Conservation (phyloP, 805 yeast genomes). For the Tetrapisispora namnaoensis region DNA sequence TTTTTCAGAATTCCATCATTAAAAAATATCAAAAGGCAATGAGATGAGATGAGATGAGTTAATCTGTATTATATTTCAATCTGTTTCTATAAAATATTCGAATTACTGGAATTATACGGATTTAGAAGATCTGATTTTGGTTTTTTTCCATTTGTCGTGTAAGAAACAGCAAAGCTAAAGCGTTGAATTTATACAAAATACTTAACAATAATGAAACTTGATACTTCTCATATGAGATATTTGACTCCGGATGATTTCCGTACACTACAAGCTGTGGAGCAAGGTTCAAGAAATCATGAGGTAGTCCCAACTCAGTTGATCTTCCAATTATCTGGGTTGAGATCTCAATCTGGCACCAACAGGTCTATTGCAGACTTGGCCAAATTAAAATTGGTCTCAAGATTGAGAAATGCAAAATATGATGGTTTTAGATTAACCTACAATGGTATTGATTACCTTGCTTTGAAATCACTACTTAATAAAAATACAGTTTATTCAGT, state of each 20-base stretch:
- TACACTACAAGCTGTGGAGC: slow-evolving; percentile 79
- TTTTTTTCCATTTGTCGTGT: too few species aligned
- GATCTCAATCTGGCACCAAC: slow-evolving; percentile 66
- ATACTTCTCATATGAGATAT: slow-evolving; percentile 88
- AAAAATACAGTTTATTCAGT: slow-evolving; percentile 65
- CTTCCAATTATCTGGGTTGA: slow-evolving; percentile 66
- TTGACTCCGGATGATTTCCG: slow-evolving; percentile 83
- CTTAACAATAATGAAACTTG: slow-evolving; percentile 62
- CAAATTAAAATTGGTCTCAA: slow-evolving; percentile 66
- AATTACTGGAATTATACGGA: too few species aligned
- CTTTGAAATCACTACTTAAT: slow-evolving; percentile 73
- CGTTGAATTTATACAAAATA: too few species aligned
- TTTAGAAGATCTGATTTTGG: too few species aligned
- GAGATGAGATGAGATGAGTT: slow-evolving; percentile 13
- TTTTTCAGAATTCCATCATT: background rate
- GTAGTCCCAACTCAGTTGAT: slow-evolving; percentile 86
- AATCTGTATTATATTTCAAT: background rate
- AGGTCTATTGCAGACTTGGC: slow-evolving; percentile 79
- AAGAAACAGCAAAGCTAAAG: too few species aligned
- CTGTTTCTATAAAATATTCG: too few species aligned
- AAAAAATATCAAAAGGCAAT: background rate
- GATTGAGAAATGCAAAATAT: slow-evolving; percentile 81
- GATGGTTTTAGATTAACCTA: slow-evolving; percentile 90
- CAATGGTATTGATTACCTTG: slow-evolving; percentile 86
- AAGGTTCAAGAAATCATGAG: slow-evolving; percentile 88